Conservation (phyloP, 805 yeast species). For the Starmerella scarabaei region DNA sequence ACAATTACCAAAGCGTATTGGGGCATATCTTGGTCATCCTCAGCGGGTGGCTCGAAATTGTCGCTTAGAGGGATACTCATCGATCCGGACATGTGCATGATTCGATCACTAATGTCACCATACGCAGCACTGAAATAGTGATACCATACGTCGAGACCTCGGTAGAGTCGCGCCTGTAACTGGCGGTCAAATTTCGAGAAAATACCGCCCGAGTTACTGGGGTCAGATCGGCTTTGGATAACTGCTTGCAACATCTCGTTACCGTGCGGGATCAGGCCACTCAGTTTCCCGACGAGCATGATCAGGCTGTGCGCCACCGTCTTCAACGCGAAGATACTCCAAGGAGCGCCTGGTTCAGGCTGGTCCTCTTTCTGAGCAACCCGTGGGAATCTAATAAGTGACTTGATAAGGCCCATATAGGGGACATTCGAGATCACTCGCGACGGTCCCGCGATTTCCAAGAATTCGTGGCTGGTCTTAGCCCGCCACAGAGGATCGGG, state of each 20-base stretch:
- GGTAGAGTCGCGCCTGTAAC: conserved; percentile 23
- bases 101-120: conserved; percentile 22
- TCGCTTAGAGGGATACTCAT: conserved; percentile 17
- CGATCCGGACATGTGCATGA: conserved; percentile 18
- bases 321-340: conserved; percentile 21
- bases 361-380: conserved; percentile 9
- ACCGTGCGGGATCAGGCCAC: conserved; percentile 17
- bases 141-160: conserved; percentile 26
- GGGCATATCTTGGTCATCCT: conserved; percentile 18
- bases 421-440: conserved; percentile 21
- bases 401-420: conserved; percentile 24
- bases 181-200: conserved; percentile 18
- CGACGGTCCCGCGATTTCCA: conserved; percentile 21
- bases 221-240: conserved; percentile 5
- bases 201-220: conserved; percentile 2
- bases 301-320: conserved; percentile 23
- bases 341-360: conserved; percentile 5
- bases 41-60: conserved; percentile 12
- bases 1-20: conserved; percentile 20
- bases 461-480: conserved; percentile 20
- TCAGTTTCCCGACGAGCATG: conserved; percentile 19
- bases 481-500: conserved; percentile 26
- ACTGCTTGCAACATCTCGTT: conserved; percentile 16
- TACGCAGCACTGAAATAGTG: conserved; percentile 21
- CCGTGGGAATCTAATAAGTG: conserved; percentile 25